These are phyloP conservation scores for Exophiala mesophila DNA, from an alignment of 2,329 filamentous ascomycete genomes.

Conservation along the genomic window DNA sequence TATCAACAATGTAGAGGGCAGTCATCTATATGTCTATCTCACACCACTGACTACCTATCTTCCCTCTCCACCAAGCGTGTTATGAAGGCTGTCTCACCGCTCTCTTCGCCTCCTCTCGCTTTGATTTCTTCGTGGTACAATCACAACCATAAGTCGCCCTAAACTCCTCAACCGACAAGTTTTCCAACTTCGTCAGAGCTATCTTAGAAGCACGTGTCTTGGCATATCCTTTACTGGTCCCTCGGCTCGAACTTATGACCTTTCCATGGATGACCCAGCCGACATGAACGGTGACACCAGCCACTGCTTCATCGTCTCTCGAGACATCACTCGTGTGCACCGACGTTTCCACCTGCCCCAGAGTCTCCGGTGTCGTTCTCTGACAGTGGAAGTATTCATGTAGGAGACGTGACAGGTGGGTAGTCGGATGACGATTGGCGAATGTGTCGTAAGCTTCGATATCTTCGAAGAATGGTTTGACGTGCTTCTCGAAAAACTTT, in stretches of 20 bases:
- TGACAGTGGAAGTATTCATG: slow-evolving; percentile 60
- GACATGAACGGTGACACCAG: slow-evolving; percentile 30
- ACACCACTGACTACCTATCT: too few species aligned
- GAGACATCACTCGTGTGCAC: slow-evolving; percentile 41
- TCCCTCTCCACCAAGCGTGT: too few species aligned
- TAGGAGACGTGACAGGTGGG: slow-evolving; percentile 62
- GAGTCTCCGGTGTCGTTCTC: slow-evolving; percentile 45
- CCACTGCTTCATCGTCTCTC: slow-evolving; percentile 52
- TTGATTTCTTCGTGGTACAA: slow-evolving; percentile 22
- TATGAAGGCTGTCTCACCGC: too few species aligned
- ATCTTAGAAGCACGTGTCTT: slow-evolving; percentile 53
- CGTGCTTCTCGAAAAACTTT: slow-evolving; percentile 68
- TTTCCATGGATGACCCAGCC: slow-evolving; percentile 65
- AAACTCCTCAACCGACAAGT: slow-evolving; percentile 55
- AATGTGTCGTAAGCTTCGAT: slow-evolving; percentile 85
- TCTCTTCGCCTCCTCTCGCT: too few species aligned
- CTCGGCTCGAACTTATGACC: slow-evolving; percentile 58
- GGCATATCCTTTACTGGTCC: slow-evolving; percentile 65
- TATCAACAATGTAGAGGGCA: too few species aligned
- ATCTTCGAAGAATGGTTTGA: slow-evolving; percentile 75
- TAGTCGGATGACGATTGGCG: slow-evolving; percentile 80
- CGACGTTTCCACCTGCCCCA: slow-evolving; percentile 23
- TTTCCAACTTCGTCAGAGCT: slow-evolving; percentile 42
- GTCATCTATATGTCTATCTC: too few species aligned
- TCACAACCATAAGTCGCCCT: slow-evolving; percentile 49